Evolutionary conservation across 768 basidiomycete species (phyloP).

Genomic region (Boletus bicolor): DNA sequence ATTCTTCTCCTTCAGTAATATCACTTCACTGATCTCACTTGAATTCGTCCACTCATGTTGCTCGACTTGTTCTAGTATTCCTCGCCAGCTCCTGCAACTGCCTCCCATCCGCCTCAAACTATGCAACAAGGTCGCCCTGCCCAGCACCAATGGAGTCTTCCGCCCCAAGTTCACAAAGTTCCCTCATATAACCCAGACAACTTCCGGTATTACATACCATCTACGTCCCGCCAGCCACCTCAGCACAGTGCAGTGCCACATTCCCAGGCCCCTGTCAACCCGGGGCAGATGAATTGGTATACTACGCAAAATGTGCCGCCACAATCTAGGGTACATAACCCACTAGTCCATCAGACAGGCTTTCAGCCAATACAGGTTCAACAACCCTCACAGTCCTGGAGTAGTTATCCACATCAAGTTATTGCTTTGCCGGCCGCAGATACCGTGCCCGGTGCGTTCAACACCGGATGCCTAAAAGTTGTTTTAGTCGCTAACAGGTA

Average conservation of each 20-base stretch:
- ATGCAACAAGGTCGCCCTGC: slow-evolving; percentile 3
- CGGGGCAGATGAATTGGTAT: slow-evolving; percentile 12
- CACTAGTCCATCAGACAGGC: neutral
- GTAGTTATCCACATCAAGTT: slow-evolving; percentile 5
- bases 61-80: slow-evolving; percentile 12
- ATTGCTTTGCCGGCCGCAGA: neutral
- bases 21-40: neutral
- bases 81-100: neutral
- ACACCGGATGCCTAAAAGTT: neutral
- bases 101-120: neutral
- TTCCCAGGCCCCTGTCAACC: slow-evolving; percentile 1
- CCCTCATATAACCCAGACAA: neutral
- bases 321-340: slow-evolving; percentile 1
- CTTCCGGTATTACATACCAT: slow-evolving; percentile 5
- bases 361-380: slow-evolving; percentile 6
- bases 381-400: slow-evolving; percentile 12
- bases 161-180: neutral
- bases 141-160: neutral
- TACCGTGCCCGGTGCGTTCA: slow-evolving; percentile 10
- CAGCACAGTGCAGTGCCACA: neutral
- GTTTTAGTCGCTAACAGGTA: neutral
- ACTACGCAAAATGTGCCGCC: slow-evolving; percentile 9
- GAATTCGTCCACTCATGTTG: slow-evolving; percentile 4
- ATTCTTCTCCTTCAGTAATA: slow-evolving; percentile 16
- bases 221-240: neutral